These are phyloP conservation scores for Paspalum vaginatum DNA, from an alignment of 176 grass and related monocot genomes.

Conservation along the genomic window DNA sequence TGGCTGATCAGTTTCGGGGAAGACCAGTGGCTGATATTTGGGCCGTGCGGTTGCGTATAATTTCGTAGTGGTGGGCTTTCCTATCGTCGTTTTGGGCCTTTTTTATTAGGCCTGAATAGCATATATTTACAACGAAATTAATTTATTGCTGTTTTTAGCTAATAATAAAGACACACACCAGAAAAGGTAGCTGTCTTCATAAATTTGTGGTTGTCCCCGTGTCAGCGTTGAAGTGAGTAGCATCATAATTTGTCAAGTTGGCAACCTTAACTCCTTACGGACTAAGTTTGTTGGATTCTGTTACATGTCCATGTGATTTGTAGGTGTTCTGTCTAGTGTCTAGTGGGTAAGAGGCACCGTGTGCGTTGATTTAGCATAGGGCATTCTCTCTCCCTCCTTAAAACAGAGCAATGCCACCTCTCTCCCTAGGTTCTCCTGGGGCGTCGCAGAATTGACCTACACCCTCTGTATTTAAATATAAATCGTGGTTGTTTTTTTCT, in stretches of 20 bases:
- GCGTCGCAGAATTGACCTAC: too few relatives aligned
- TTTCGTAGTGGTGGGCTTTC: background rate
- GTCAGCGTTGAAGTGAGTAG: background rate
- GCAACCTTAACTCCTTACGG: background rate
- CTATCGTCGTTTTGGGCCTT: background rate
- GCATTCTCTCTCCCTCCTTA: too few relatives aligned
- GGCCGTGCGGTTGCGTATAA: background rate
- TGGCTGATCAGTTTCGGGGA: background rate
- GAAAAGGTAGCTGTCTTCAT: background rate
- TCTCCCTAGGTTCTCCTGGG: too few relatives aligned
- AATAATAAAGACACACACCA: background rate
- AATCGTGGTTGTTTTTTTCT: too few relatives aligned
- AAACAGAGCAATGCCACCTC: too few relatives aligned
- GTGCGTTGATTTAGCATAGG: too few relatives aligned
- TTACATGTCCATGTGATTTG: slow-evolving; percentile 12
- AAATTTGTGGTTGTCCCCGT: background rate
- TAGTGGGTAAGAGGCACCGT: background rate
- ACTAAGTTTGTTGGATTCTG: background rate
- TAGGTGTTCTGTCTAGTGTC: background rate
- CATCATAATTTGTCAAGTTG: background rate
- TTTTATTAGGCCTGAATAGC: background rate
- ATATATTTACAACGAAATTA: background rate
- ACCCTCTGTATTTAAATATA: too few relatives aligned
- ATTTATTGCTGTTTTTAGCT: background rate
- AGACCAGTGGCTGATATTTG: background rate